A percentile compares a stretch with the other conserved stretches of the same genome.
Conservation (phyloP, 495 filamentous ascomycete genomes). For the Penicillium samsonianum region DNA sequence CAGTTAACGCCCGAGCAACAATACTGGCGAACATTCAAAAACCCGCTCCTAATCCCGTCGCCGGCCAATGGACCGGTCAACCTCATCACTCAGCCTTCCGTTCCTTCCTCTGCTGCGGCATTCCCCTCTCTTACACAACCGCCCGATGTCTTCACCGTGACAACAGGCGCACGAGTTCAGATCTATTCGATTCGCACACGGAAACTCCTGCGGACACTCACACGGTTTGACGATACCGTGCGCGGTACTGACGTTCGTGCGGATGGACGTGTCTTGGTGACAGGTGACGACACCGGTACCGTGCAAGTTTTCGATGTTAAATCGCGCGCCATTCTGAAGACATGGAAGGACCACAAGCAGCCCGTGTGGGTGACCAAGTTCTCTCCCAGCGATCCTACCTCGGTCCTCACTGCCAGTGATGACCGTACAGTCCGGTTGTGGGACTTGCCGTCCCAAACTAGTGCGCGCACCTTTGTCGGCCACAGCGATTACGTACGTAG, state of each 20-base stretch:
- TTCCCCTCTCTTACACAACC: slow-evolving; percentile 50
- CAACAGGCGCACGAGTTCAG: slow-evolving; percentile 86
- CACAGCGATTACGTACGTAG: slow-evolving; percentile 90
- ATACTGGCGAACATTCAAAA: slow-evolving; percentile 93
- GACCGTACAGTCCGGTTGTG: slow-evolving; percentile 90
- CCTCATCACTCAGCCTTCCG: slow-evolving; percentile 77
- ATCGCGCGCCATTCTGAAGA: slow-evolving; percentile 88
- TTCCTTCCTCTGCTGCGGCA: slow-evolving; percentile 47
- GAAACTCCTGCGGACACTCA: slow-evolving; percentile 87
- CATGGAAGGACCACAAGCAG: slow-evolving; percentile 94
- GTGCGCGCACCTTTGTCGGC: slow-evolving; percentile 75
- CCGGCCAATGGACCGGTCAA: slow-evolving; percentile 82
- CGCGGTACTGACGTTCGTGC: slow-evolving; percentile 82
- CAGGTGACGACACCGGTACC: slow-evolving; percentile 84
- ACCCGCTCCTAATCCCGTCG: slow-evolving; percentile 81
- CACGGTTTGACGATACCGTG: slow-evolving; percentile 85
- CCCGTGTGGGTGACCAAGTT: slow-evolving; percentile 91
- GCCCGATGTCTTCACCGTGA: slow-evolving; percentile 85
- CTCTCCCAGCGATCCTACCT: slow-evolving; percentile 81
- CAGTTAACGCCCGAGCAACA: slow-evolving; percentile 78
- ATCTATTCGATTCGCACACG: slow-evolving; percentile 87
- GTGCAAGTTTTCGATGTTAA: slow-evolving; percentile 94
- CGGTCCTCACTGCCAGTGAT: slow-evolving; percentile 80
- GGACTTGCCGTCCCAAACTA: slow-evolving; percentile 82
- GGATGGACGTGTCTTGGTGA: slow-evolving; percentile 85